phyloP scores from a whole-genome alignment of 2,329 filamentous ascomycete species.

The Geosmithia flava region DNA sequence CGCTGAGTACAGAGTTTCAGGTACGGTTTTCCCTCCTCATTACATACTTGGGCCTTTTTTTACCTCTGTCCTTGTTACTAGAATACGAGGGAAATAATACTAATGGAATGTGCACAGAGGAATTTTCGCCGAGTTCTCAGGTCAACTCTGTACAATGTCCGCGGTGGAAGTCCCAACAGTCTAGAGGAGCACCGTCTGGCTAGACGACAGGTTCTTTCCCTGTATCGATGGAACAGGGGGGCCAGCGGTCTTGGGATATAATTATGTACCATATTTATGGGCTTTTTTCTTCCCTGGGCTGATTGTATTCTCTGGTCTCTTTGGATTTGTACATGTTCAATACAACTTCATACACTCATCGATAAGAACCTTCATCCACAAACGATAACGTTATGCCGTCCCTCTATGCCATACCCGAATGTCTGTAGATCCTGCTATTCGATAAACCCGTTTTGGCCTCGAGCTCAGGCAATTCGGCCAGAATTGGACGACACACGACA shows the following conservation, averaged over 20 bases:
- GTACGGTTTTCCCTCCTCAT: conserved; percentile 10
- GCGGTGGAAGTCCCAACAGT: conserved; percentile 23
- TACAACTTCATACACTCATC: too few relatives aligned
- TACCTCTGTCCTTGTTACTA: neutral
- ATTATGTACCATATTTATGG: neutral
- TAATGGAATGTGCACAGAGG: conserved; percentile 18
- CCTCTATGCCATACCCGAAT: too few relatives aligned
- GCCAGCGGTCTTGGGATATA: conserved; percentile 16
- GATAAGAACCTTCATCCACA: too few relatives aligned
- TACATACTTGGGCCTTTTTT: too few relatives aligned
- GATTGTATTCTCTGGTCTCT: too few relatives aligned
- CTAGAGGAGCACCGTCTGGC: conserved; percentile 28
- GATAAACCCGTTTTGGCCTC: too few relatives aligned
- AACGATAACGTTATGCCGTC: too few relatives aligned
- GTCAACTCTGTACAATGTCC: conserved; percentile 32
- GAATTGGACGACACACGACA: too few relatives aligned
- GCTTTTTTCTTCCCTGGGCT: too few relatives aligned
- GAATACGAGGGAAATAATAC: neutral
- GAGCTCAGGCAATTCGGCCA: too few relatives aligned
- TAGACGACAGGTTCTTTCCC: conserved; percentile 33
- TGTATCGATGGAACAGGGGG: conserved; percentile 37
- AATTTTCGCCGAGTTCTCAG: conserved; percentile 42
- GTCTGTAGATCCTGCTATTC: too few relatives aligned
- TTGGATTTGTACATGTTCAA: too few relatives aligned
- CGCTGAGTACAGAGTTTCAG: conserved; percentile 36